These are phyloP conservation scores for Extremus antarcticus DNA, from an alignment of 495 filamentous ascomycete species.

Conservation along the genomic window DNA sequence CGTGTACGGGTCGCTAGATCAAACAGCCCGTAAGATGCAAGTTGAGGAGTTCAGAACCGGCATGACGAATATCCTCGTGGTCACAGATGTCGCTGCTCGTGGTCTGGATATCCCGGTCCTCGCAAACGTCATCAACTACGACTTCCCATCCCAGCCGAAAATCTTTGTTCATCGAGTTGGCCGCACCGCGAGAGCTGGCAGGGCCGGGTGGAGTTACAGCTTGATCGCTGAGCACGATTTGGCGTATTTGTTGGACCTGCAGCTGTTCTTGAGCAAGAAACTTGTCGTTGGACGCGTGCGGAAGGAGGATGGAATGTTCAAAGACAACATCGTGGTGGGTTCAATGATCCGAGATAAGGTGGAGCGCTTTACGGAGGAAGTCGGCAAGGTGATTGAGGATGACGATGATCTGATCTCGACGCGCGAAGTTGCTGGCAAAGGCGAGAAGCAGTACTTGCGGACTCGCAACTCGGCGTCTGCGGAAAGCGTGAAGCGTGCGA, in stretches of 20 bases:
- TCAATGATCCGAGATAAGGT: constrained; percentile 56
- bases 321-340: constrained; percentile 72
- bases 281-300: constrained; percentile 54
- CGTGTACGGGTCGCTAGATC: constrained; percentile 86
- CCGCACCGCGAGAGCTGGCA: constrained; percentile 85
- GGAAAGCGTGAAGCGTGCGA: constrained; percentile 76
- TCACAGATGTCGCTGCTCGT: constrained; percentile 91
- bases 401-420: constrained; percentile 61
- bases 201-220: constrained; percentile 88
- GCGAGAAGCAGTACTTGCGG: constrained; percentile 81
- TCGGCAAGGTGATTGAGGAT: constrained; percentile 63
- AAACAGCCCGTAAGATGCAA: constrained; percentile 81
- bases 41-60: constrained; percentile 79
- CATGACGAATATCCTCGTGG: constrained; percentile 80
- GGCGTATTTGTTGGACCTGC: constrained; percentile 87
- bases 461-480: constrained; percentile 80
- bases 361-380: constrained; percentile 64
- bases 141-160: constrained; percentile 94
- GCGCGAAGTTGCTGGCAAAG: constrained; percentile 64
- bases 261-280: constrained; percentile 78
- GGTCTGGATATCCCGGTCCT: constrained; percentile 96
- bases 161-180: constrained; percentile 94
- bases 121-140: constrained; percentile 97
- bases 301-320: constrained; percentile 51
- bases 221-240: constrained; percentile 74